Evolutionary conservation across 169 alveolate species (phyloP), one percentile per base, ranked within the genome.

Genomic region (Neospora caninum): DNA sequence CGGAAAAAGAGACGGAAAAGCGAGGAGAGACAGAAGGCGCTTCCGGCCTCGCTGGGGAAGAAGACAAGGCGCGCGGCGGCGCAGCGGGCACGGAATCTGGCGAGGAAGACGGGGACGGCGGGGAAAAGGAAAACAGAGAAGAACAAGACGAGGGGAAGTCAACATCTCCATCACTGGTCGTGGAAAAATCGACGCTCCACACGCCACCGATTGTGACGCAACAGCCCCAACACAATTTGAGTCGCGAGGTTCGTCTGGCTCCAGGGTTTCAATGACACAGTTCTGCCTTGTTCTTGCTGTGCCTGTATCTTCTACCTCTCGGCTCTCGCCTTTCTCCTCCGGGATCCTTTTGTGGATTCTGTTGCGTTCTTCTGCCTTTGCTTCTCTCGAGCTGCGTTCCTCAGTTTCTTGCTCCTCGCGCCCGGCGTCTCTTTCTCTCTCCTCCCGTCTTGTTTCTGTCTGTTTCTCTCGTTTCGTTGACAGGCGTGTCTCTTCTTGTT

Each of bases 211-310:
- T 78, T 78, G 49, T 78, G 29, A 78, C 86, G 31, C 86, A 78
- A n/a, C 86, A 78, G 86, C 49, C 86, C 29, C 86, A 78, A 43
- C 86, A 78, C 86, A 78, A 36, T n/a, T n/a, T 78, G 39, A 78
- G n/a, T 22, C 86, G 45, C 29, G 86, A 78, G 86, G 86, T 78
- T 16, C 39, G 86, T 64, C 73, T 16, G n/a, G 73, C 4, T 16
- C 25, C 34, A 64, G 73, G 0, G 73, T 29, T 27, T 64, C 73
- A 49, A 49, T 4, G 22, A 4, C 58, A 4, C 4, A 13, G 58
- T 49, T 49, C 22, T 49, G 58, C 58, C 22, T 49, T 49, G 4
- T 49, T 49, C 58, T 49, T 13, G 13, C 58, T 49, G 22, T 49
- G 58, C 58, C 4, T 49, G 58, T 13, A 4, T 49, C 58, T 4